Percentiles rank a stretch among this genome's conserved stretches.
Conservation (phyloP, 495 filamentous ascomycete genomes). For the Podospora appendiculata region DNA sequence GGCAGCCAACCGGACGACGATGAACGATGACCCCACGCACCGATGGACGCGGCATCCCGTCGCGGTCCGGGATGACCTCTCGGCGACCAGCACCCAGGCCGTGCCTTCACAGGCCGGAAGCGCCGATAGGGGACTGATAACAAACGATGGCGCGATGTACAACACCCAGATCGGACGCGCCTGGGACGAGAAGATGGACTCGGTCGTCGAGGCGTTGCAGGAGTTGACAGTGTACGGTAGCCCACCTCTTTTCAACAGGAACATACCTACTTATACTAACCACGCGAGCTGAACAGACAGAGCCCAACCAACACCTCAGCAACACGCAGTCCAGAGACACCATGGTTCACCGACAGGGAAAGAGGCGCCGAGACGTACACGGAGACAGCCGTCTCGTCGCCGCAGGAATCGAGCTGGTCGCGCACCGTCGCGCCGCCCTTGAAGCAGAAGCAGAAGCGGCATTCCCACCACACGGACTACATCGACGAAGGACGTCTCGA, state of each 20-base stretch:
- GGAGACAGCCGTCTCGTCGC: slow-evolving; percentile 12
- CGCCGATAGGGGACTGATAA: not conserved
- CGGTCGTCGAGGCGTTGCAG: slow-evolving; percentile 16
- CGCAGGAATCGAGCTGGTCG: slow-evolving; percentile 11
- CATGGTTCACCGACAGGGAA: slow-evolving; percentile 11
- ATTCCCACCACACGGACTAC: not conserved
- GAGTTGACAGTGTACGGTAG: slow-evolving; percentile 6
- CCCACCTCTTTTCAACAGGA: not conserved
- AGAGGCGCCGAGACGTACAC: slow-evolving; percentile 4
- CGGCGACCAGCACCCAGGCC: slow-evolving; percentile 6
- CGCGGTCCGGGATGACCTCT: slow-evolving; percentile 8
- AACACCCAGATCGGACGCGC: not conserved
- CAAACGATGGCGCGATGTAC: not conserved
- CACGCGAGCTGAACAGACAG: slow-evolving; percentile 5
- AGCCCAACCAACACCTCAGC: slow-evolving; percentile 11
- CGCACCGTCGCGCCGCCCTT: not conserved
- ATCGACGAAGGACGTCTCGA: not conserved
- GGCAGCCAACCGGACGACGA: not conserved
- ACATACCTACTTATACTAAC: not conserved
- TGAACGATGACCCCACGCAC: slow-evolving; percentile 8
- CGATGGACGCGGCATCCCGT: slow-evolving; percentile 13
- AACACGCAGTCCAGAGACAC: slow-evolving; percentile 11
- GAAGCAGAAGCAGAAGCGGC: not conserved
- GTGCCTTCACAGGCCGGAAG: slow-evolving; percentile 1
- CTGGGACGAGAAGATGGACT: slow-evolving; percentile 16